phyloP scores from a whole-genome alignment of 352 stramenopile species.

The Phytopythium oedochilum region DNA sequence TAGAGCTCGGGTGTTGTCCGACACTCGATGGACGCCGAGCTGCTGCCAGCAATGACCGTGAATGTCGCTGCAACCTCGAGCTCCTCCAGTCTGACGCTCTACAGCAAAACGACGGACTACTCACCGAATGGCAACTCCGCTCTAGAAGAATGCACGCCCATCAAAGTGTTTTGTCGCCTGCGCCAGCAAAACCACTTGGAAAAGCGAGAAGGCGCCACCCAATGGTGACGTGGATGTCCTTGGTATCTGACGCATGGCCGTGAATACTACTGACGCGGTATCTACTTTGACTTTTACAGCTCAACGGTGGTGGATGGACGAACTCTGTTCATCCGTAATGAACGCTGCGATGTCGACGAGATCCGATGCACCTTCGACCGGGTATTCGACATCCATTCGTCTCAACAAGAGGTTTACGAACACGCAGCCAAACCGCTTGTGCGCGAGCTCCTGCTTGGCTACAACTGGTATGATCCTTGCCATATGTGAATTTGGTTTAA shows the following conservation, averaged over 20 bases:
- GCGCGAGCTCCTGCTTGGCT: conserved; percentile 62
- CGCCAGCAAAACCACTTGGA: conserved; percentile 74
- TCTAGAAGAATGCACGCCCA: conserved; percentile 18
- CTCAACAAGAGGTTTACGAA: conserved; percentile 66
- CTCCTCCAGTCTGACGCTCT: neutral
- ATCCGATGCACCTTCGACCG: conserved; percentile 66
- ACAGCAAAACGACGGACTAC: neutral
- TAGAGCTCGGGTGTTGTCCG: neutral
- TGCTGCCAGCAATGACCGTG: neutral
- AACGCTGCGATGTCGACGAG: conserved; percentile 68
- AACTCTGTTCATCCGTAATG: conserved; percentile 56
- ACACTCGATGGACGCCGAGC: neutral
- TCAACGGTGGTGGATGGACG: conserved; percentile 54
- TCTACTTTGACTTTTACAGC: conserved; percentile 12
- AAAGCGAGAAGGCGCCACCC: conserved; percentile 46
- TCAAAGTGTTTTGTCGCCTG: conserved; percentile 77
- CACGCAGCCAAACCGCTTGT: conserved; percentile 65
- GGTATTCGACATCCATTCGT: conserved; percentile 61
- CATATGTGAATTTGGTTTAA: neutral
- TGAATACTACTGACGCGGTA: conserved; percentile 2
- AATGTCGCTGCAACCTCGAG: neutral
- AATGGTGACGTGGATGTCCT: conserved; percentile 32
- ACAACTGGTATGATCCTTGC: conserved; percentile 51
- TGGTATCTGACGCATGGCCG: neutral
- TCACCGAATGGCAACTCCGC: neutral